Base-by-base conservation (phyloP, 768 basidiomycete genomes). In the Pulveroboletus frians region DNA sequence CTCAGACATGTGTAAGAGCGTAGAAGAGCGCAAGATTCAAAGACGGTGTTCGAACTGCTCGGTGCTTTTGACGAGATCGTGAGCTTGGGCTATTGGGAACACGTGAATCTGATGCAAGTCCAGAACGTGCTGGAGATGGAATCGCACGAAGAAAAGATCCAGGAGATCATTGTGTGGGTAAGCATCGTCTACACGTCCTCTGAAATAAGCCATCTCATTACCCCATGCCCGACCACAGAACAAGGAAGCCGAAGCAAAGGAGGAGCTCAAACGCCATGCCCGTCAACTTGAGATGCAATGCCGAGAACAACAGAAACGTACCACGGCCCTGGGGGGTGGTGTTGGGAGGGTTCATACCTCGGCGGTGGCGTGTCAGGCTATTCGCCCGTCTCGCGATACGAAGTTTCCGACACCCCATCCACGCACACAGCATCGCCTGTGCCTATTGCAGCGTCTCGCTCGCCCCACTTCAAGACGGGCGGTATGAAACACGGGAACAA, bases 171-270 rank as follows among this genome's bases (percentile, higher is more conserved):
- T 58, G 88, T 92, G 10, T 78, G 89, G 68, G 92, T 93, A 64
- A 52, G 84, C 71, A 34, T 35, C 34, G 5, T 9, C 23, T 5
- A 23, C 6, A n/a, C 23, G n/a, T 6, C 3, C 9, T n/a, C 21
- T 4, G 21, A 3, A 13, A 5, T 6, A 26, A 32, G 7, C 20
- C 10, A 1, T 23, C 42, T 61, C 30, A 59, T n/a, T 20, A 9
- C 7, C 5, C 14, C 34, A 4, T 15, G 1, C 11, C 17, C 26
- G 23, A 14, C 3, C 15, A 20, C 52, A 94, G 87, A 98, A 99
- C 75, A 98, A 98, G 71, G 96, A 99, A 71, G 92, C 92, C 6
- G 96, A 99, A 62, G 96, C 95, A 2, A 99, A 99, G 66, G 96
- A 99, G 66, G 95, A 97, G 63, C 85, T 99, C 64, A 98, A 98